Evolutionary conservation across 2,329 filamentous ascomycete genomes (phyloP).

Genomic region (Falciphora oryzae): DNA sequence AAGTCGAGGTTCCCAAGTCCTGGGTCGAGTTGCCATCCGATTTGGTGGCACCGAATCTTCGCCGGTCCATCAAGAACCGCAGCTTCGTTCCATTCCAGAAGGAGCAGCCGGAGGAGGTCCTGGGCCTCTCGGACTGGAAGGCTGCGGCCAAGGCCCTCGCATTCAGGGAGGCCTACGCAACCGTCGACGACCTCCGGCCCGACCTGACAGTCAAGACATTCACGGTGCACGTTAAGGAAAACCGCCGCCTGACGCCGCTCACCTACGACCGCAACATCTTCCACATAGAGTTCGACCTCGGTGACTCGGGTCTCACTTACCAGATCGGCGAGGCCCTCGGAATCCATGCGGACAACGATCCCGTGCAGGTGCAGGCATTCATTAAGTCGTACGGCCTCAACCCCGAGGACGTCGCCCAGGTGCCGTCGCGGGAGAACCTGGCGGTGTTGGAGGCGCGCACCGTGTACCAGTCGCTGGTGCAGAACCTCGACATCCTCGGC

Average conservation of each 20-base stretch:
- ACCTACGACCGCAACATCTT: constrained; percentile 98
- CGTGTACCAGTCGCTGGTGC: constrained; percentile 82
- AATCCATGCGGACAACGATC: constrained; percentile 92
- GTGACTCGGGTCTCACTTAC: constrained; percentile 85
- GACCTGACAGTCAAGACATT: constrained; percentile 82
- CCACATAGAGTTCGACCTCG: constrained; percentile 98
- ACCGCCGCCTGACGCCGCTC: constrained; percentile 79
- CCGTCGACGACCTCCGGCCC: constrained; percentile 67
- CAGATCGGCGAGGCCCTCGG: constrained; percentile 96
- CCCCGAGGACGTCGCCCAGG: constrained; percentile 79
- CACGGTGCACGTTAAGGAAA: constrained; percentile 89
- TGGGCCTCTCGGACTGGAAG: constrained; percentile 69
- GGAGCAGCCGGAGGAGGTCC: constrained; percentile 61
- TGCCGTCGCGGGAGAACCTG: constrained; percentile 75
- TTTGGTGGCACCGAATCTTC: constrained; percentile 45
- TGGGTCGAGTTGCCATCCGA: constrained; percentile 70
- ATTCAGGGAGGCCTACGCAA: constrained; percentile 92
- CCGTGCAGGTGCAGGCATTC: constrained; percentile 71
- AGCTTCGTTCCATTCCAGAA: constrained; percentile 81
- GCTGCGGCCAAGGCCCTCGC: constrained; percentile 77
- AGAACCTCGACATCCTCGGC: constrained; percentile 95
- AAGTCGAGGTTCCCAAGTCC: constrained; percentile 69
- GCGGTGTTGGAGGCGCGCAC: constrained; percentile 78
- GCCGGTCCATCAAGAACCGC: constrained; percentile 63
- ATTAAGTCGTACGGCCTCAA: constrained; percentile 86